phyloP scores from a whole-genome alignment of 768 basidiomycete genomes.

The Hydnum rufescens region DNA sequence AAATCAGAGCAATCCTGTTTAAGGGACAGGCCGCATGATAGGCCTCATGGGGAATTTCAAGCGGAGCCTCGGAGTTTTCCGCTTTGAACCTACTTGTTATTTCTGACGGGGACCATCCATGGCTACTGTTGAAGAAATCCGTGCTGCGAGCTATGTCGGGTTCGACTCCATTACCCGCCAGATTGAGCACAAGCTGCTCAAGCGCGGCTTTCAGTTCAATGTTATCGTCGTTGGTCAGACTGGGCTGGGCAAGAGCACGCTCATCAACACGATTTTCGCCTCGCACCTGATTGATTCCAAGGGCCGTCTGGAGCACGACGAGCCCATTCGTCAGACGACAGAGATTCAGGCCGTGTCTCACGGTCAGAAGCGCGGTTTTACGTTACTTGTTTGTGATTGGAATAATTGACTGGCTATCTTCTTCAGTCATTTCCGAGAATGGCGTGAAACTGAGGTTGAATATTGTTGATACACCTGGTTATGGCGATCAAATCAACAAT shows the following conservation, averaged over 20 bases:
- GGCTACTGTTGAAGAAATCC: constrained; percentile 54
- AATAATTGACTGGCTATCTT: no score
- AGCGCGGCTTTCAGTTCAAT: constrained; percentile 98
- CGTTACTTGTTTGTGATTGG: neutral
- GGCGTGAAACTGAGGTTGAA: constrained; percentile 86
- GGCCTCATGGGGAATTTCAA: no score
- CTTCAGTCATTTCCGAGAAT: constrained; percentile 81
- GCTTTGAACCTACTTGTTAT: no score
- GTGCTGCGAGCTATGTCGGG: constrained; percentile 84
- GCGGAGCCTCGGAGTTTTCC: no score
- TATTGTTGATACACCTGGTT: constrained; percentile 97
- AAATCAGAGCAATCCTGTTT: no score
- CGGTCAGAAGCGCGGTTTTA: constrained; percentile 31
- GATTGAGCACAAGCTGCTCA: constrained; percentile 97
- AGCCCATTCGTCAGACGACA: constrained; percentile 85
- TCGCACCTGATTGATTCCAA: constrained; percentile 97
- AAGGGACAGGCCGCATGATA: no score
- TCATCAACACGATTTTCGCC: constrained; percentile 98
- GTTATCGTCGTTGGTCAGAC: constrained; percentile 96
- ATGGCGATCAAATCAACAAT: constrained; percentile 97
- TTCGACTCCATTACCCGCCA: constrained; percentile 96
- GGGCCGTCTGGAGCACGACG: constrained; percentile 73
- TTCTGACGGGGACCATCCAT: no score
- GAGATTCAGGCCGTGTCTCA: constrained; percentile 92
- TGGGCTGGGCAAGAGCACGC: constrained; percentile 92